Conservation (phyloP, 2,329 filamentous ascomycete genomes). For the Penicillium psychrosexuale region DNA sequence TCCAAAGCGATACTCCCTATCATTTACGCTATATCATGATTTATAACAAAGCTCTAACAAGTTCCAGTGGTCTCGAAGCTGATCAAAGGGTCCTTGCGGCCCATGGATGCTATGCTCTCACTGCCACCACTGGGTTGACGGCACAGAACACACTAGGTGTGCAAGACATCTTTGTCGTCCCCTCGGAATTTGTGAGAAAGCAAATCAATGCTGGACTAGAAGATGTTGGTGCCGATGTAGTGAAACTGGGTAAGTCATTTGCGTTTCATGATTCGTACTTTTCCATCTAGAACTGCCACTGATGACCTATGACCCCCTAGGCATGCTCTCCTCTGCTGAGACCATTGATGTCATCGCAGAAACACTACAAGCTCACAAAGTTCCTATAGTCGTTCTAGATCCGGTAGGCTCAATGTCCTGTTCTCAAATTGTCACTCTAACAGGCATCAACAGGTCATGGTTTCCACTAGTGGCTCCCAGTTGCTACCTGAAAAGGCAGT, state of each 20-base stretch:
- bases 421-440: conserved; percentile 9
- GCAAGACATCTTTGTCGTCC: conserved; percentile 73
- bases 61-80: conserved; percentile 77
- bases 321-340: conserved; percentile 75
- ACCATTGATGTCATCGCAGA: conserved; percentile 68
- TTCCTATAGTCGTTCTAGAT: conserved; percentile 65
- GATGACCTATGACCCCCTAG: conserved; percentile 42
- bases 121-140: conserved; percentile 91
- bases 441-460: conserved; percentile 68
- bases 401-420: conserved; percentile 56
- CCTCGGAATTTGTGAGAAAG: conserved; percentile 73
- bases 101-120: conserved; percentile 94
- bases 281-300: background rate
- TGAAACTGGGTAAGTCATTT: conserved; percentile 72
- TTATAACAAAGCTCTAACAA: conserved; percentile 1
- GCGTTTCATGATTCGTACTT: background rate
- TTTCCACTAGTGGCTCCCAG: conserved; percentile 53
- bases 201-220: conserved; percentile 81
- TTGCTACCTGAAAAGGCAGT: conserved; percentile 46
- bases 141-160: conserved; percentile 91
- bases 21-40: background rate
- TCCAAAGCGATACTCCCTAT: background rate
- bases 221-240: conserved; percentile 82
- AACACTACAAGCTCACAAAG: conserved; percentile 56
- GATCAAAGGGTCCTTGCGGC: conserved; percentile 93